phyloP scores from a whole-genome alignment of 192 early-diverging fungal species.

The Coemansia sp. region DNA sequence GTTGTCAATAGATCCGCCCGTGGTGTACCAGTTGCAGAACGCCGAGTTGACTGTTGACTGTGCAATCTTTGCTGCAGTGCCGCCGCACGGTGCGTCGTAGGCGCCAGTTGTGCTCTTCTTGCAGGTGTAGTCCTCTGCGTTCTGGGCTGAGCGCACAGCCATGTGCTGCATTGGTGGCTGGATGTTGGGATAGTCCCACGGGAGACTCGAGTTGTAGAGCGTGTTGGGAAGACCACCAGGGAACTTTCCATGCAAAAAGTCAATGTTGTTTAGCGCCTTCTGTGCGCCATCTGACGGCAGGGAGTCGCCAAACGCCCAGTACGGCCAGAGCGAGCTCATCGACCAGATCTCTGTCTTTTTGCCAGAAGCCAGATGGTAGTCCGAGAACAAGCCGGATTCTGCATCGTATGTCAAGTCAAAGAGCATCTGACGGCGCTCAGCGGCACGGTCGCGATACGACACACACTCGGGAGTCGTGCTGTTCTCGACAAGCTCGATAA shows the following conservation, averaged over 20 bases:
- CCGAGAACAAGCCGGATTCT: conserved; percentile 50
- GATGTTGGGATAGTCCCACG: conserved; percentile 71
- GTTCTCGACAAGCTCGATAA: conserved; percentile 23
- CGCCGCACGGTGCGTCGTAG: neutral
- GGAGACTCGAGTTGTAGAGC: conserved; percentile 57
- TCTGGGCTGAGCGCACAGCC: conserved; percentile 39
- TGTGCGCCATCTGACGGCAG: conserved; percentile 20
- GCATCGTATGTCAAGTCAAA: conserved; percentile 60
- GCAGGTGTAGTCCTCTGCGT: conserved; percentile 2
- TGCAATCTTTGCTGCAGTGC: conserved; percentile 34
- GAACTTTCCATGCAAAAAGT: conserved; percentile 44
- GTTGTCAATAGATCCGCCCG: conserved; percentile 60
- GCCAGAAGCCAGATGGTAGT: conserved; percentile 58
- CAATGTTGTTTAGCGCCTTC: conserved; percentile 50
- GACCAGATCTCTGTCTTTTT: conserved; percentile 51
- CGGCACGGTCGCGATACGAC: conserved; percentile 35
- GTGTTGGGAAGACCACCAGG: conserved; percentile 67
- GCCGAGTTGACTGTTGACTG: conserved; percentile 58
- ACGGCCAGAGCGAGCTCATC: conserved; percentile 62
- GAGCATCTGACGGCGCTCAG: conserved; percentile 55
- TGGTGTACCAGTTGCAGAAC: conserved; percentile 70
- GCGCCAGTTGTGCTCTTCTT: neutral
- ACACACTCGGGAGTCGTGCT: conserved; percentile 15
- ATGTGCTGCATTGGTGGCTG: conserved; percentile 67
- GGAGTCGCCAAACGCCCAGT: conserved; percentile 57